Conservation (phyloP, 2,329 filamentous ascomycete genomes). For the Tolypocladium endophyticum region DNA sequence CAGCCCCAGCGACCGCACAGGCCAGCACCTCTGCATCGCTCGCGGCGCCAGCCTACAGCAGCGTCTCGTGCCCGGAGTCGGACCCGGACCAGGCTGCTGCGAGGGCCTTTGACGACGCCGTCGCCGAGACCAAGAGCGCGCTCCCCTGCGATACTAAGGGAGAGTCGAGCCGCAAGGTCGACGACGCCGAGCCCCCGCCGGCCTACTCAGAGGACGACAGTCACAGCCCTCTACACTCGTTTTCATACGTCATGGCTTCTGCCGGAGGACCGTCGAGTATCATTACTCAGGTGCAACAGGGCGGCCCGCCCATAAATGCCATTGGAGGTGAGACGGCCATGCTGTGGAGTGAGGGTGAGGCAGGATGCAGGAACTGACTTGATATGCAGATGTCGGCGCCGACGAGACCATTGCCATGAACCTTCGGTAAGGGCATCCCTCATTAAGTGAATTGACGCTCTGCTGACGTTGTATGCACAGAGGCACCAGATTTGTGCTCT, state of each 20-base stretch:
- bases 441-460: neutral
- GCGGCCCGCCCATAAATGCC: constrained; percentile 78
- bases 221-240: constrained; percentile 83
- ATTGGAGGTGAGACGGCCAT: constrained; percentile 57
- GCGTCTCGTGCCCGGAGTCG: constrained; percentile 24
- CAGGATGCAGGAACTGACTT: constrained; percentile 1
- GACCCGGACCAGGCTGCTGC: constrained; percentile 22
- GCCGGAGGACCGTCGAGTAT: constrained; percentile 96
- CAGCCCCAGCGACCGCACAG: constrained; percentile 15
- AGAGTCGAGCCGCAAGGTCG: constrained; percentile 61
- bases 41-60: constrained; percentile 44
- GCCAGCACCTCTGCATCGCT: constrained; percentile 13
- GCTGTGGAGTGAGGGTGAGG: neutral
- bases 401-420: constrained; percentile 95
- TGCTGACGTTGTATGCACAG: constrained; percentile 36
- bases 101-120: constrained; percentile 35
- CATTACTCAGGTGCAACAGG: constrained; percentile 97
- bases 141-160: constrained; percentile 75
- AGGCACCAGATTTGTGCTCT: constrained; percentile 87
- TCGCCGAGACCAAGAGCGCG: constrained; percentile 72
- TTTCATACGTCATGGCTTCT: constrained; percentile 95
- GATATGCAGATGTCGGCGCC: constrained; percentile 58
- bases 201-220: constrained; percentile 93
- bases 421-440: constrained; percentile 57
- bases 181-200: constrained; percentile 86